A percentile compares a stretch with the other conserved stretches of the same genome.
These are phyloP conservation scores for Crucibulum laeve DNA, from an alignment of 768 basidiomycete genomes.

Conservation along the genomic window DNA sequence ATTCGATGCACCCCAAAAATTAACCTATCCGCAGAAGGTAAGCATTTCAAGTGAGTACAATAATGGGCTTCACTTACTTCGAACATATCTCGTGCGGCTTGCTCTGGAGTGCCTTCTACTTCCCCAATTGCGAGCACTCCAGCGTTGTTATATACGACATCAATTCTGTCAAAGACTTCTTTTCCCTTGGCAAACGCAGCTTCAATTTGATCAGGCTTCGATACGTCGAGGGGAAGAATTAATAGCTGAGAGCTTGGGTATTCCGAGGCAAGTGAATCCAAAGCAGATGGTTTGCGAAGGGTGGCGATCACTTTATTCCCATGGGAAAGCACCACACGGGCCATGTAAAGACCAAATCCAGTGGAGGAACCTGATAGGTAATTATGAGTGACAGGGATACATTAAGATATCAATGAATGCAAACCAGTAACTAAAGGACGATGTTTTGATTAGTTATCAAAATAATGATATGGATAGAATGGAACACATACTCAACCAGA, in stretches of 20 bases:
- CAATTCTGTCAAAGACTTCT: constrained; percentile 29
- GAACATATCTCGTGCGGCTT: constrained; percentile 29
- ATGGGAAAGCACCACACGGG: constrained; percentile 24
- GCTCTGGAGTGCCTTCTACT: constrained; percentile 31
- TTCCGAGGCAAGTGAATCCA: constrained; percentile 20
- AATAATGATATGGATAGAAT: too few species aligned
- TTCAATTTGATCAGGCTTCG: constrained; percentile 20
- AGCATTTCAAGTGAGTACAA: constrained; percentile 5
- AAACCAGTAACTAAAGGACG: too few species aligned
- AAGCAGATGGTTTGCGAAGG: constrained; percentile 24
- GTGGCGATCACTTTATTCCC: constrained; percentile 39
- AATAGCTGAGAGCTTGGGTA: constrained; percentile 27
- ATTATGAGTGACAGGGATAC: too few species aligned
- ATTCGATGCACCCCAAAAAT: constrained; percentile 32
- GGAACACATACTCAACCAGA: too few species aligned
- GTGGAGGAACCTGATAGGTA: constrained; percentile 15
- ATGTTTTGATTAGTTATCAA: too few species aligned
- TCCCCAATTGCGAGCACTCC: constrained; percentile 27
- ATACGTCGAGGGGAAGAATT: constrained; percentile 31
- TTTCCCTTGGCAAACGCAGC: constrained; percentile 24
- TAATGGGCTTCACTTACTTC: constrained; percentile 20
- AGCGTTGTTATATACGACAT: constrained; percentile 40
- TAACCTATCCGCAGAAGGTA: constrained; percentile 3
- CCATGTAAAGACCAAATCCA: constrained; percentile 35
- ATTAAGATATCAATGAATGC: too few species aligned